Conservation (phyloP, 23 red algal genomes). For the Gracilaria vermiculophylla region DNA sequence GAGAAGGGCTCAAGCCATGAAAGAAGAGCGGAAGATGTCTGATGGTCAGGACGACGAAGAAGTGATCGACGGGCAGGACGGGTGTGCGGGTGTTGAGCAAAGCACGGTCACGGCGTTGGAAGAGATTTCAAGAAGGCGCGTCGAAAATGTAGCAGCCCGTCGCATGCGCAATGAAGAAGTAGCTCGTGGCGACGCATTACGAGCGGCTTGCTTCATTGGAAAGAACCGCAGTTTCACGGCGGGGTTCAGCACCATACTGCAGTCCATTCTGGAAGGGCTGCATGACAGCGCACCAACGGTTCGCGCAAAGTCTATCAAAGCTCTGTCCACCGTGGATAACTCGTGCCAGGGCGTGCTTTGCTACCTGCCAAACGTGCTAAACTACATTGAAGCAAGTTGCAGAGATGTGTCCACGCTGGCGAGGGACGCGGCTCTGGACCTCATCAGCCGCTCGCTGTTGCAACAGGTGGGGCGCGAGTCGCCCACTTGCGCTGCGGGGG, state of each 20-base stretch:
- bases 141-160: background rate
- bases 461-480: background rate
- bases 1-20: background rate
- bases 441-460: conserved; percentile 54
- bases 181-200: background rate
- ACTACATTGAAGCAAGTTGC: conserved; percentile 58
- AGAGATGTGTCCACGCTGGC: conserved; percentile 52
- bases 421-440: conserved; percentile 55
- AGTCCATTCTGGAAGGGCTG: conserved; percentile 58
- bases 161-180: conserved; percentile 31
- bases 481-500: background rate
- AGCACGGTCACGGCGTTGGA: background rate
- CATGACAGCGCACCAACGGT: conserved; percentile 53
- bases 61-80: conserved; percentile 33
- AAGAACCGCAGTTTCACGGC: conserved; percentile 35
- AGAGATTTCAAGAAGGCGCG: background rate
- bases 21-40: background rate
- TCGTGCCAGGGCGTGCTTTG: conserved; percentile 26
- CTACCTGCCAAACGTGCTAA: conserved; percentile 18
- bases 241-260: conserved; percentile 33
- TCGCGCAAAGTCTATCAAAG: conserved; percentile 63
- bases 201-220: conserved; percentile 18
- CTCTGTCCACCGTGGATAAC: conserved; percentile 36
- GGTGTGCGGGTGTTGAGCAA: background rate
- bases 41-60: background rate